Conservation (phyloP, 2,329 filamentous ascomycete species). For the Penicillium verrucosum region DNA sequence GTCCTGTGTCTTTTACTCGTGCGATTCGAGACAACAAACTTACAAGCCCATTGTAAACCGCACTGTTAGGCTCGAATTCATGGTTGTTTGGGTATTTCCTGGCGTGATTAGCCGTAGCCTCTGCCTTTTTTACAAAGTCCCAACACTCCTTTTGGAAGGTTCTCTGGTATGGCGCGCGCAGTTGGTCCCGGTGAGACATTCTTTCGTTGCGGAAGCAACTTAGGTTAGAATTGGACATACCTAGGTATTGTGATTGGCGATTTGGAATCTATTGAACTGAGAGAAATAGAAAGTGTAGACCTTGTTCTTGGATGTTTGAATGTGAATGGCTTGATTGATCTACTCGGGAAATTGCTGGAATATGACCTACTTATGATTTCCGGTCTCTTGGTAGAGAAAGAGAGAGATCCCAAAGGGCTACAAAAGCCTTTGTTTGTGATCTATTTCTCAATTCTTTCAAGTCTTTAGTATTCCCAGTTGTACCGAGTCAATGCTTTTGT, state of each 20-base stretch:
- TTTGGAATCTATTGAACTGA: background rate
- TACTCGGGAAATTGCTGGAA: background rate
- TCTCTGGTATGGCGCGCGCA: background rate
- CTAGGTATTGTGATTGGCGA: background rate
- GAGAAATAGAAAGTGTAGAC: too few species aligned
- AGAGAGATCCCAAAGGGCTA: background rate
- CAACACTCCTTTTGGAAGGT: background rate
- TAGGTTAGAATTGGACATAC: background rate
- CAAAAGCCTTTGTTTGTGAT: background rate
- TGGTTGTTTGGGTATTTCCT: background rate
- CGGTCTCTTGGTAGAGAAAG: background rate
- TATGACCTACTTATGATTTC: background rate
- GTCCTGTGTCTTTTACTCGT: background rate
- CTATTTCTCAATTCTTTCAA: background rate
- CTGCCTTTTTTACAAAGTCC: background rate
- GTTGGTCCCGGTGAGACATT: background rate
- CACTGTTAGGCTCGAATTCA: too few species aligned
- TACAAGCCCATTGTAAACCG: background rate
- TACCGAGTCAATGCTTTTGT: background rate
- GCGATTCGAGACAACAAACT: background rate
- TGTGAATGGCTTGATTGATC: background rate
- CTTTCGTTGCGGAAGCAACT: background rate
- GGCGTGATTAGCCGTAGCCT: background rate
- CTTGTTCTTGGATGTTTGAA: background rate
- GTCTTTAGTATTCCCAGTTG: background rate